These are phyloP conservation scores for Vicia faba DNA, from an alignment of 306 rosid species.

Conservation along the genomic window DNA sequence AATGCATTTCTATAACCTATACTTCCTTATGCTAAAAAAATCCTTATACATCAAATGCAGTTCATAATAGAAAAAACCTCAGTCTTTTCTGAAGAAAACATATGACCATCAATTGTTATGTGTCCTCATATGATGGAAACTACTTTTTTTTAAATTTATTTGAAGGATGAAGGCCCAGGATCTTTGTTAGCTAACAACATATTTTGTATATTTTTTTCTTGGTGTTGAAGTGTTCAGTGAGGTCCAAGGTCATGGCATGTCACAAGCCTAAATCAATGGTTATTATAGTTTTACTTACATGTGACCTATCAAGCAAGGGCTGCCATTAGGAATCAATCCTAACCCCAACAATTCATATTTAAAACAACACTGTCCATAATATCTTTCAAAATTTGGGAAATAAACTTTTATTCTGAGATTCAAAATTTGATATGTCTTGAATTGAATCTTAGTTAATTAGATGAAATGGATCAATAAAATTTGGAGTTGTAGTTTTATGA, in stretches of 20 bases:
- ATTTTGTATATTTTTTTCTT: neutral
- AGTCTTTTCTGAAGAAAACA: conserved; percentile 8
- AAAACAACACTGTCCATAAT: neutral
- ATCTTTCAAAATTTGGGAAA: conserved; percentile 11
- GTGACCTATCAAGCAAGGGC: neutral
- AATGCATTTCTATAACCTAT: neutral
- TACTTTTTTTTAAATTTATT: neutral
- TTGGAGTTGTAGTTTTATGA: conserved; percentile 5
- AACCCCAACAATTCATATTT: neutral
- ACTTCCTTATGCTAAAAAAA: neutral
- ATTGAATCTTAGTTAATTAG: neutral
- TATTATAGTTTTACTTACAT: neutral
- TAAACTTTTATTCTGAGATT: conserved; percentile 9
- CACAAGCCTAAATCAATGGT: neutral
- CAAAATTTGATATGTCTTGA: neutral
- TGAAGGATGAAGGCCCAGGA: neutral
- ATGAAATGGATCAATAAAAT: conserved; percentile 18
- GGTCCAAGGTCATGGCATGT: neutral
- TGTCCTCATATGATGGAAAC: conserved; percentile 14
- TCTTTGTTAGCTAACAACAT: neutral
- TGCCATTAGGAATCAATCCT: neutral
- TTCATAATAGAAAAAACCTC: conserved; percentile 12
- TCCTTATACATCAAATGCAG: neutral
- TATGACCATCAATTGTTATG: conserved; percentile 14
- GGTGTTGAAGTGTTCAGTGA: conserved; percentile 2